Evolutionary conservation across 306 rosid species (phyloP), one percentile per base, ranked within the genome.

Genomic region (Myrica gale): DNA sequence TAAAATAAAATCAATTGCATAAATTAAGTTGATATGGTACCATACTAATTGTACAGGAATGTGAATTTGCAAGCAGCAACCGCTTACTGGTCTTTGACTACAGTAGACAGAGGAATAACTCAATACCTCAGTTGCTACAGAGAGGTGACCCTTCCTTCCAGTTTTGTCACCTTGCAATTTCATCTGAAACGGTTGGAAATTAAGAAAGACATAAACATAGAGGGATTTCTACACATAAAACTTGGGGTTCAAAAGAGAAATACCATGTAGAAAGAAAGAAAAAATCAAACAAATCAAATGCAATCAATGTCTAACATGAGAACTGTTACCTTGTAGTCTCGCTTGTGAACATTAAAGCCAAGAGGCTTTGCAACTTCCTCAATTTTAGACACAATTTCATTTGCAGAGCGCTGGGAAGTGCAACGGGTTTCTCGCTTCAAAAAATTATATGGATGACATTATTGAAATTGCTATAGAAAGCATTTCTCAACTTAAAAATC

Each of bases 101-200:
- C 21, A 71, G 67, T 63, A 26, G 7, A 61, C 53, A 61, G 76
- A 54, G 65, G 62, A 67, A 75, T 9, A 69, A 46, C 52, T 77
- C 57, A 3, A 37, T 88, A 92, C 97, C 97, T 93, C 97, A 45
- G 98, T 93, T 71, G 98, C 92, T 17, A 93, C 96, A 37, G 96
- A 91, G 75, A 93, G 96, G 72, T 93, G 98, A 45, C 98, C 98
- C 77, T 93, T 93, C 83, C 98, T 91, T 82, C 98, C 98, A 19
- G 86, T 90, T 66, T 89, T 95, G 84, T 92, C 98, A 43, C 98
- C 97, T 84, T 92, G 88, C 76, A 95, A 76, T 82, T 88, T 95
- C 98, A 95, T 95, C 98, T 95, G 89, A 79, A 83, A 67, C 61
- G 69, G 7, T 7, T 46, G 32, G 19, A 26, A 74, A 90, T 60